Percentiles rank a stretch among this genome's conserved stretches.
Evolutionary conservation across 108 stramenopile species (phyloP).

Genomic region (Seminavis robusta): DNA sequence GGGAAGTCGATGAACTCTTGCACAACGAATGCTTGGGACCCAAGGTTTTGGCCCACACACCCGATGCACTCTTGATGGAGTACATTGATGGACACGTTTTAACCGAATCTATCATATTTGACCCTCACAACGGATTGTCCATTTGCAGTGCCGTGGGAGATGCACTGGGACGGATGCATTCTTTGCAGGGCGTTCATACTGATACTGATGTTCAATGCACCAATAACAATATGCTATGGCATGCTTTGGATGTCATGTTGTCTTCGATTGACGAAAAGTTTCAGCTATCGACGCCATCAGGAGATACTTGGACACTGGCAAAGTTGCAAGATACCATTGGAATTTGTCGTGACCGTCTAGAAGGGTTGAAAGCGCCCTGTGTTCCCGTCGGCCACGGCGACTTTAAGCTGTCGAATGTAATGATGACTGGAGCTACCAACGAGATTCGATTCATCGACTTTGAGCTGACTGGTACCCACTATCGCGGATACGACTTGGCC

Average conservation of each 20-base stretch:
- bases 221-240: neutral
- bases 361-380: neutral
- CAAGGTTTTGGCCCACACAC: neutral
- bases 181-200: no score
- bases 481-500: conserved; percentile 19
- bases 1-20: neutral
- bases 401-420: conserved; percentile 17
- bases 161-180: conserved; percentile 4
- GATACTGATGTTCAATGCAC: neutral
- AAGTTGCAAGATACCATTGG: neutral
- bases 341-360: neutral
- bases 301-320: neutral
- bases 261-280: neutral
- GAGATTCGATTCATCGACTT: conserved; percentile 11
- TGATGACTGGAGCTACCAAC: neutral
- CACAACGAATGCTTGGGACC: conserved; percentile 5
- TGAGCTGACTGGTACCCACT: conserved; percentile 10
- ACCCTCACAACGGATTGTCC: neutral
- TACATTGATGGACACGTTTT: neutral
- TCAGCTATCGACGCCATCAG: neutral
- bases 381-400: conserved; percentile 18
- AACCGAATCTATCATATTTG: conserved; percentile 1
- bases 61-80: conserved; percentile 8
- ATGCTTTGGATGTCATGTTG: conserved; percentile 12
- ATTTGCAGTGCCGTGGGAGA: conserved; percentile 1